Percentiles rank a stretch among this genome's conserved stretches.
Evolutionary conservation across 306 rosid species (phyloP).

Genomic region (Amphicarpaea edgeworthii): DNA sequence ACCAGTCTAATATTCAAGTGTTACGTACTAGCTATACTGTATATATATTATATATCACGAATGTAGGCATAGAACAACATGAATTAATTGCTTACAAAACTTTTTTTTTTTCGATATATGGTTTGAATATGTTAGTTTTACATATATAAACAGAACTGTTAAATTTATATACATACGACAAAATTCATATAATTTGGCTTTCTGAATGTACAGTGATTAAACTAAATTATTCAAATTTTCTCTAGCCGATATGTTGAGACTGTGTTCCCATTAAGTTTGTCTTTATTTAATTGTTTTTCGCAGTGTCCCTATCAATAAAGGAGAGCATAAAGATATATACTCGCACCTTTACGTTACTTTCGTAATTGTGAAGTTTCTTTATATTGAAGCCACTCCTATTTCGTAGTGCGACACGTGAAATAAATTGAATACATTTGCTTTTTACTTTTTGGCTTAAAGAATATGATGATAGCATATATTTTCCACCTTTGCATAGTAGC

Average conservation of each 20-base stretch:
- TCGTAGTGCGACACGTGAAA: not conserved
- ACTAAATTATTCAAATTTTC: not conserved
- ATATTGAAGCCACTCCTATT: constrained; percentile 8
- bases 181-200: not conserved
- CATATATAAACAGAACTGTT: not conserved
- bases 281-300: not conserved
- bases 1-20: not conserved
- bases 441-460: constrained; percentile 5
- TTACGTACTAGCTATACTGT: too few relatives aligned
- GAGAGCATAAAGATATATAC: not conserved
- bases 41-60: not conserved
- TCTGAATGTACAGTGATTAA: not conserved
- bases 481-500: not conserved
- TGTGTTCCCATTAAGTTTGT: not conserved
- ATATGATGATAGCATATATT: not conserved
- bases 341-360: constrained; percentile 5
- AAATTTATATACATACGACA: not conserved
- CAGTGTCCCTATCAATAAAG: not conserved
- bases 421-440: not conserved
- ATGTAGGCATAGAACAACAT: not conserved
- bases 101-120: too few relatives aligned
- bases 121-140: too few relatives aligned
- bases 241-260: not conserved
- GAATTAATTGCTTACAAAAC: not conserved
- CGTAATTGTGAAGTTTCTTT: constrained; percentile 37